Percentiles rank a stretch among this genome's conserved stretches.
phyloP scores from a whole-genome alignment of 306 rosid genomes.

The Pueraria montana region DNA sequence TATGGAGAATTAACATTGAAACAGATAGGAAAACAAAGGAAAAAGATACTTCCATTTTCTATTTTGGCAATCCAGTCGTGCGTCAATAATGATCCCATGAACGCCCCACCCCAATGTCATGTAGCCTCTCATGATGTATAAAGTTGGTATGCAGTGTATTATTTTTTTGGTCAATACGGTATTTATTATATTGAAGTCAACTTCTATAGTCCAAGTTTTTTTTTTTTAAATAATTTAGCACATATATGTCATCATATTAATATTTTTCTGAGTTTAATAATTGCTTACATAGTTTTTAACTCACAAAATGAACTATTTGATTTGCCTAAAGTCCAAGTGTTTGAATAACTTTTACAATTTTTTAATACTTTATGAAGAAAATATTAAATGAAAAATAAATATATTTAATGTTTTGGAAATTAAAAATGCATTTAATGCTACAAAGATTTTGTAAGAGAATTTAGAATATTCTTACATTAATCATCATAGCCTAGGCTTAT shows the following conservation, averaged over 20 bases:
- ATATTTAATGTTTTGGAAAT: too few species aligned
- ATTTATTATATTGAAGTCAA: constrained; percentile 3
- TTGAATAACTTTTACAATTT: too few species aligned
- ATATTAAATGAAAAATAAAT: too few species aligned
- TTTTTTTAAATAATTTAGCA: not conserved
- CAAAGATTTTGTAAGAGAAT: too few species aligned
- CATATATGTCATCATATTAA: not conserved
- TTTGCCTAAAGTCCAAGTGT: too few species aligned
- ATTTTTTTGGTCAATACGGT: not conserved
- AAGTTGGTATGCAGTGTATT: not conserved
- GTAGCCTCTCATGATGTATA: not conserved
- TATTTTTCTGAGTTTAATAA: not conserved
- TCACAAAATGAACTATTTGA: too few species aligned
- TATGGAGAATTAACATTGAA: constrained; percentile 50
- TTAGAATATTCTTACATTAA: too few species aligned
- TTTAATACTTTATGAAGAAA: too few species aligned
- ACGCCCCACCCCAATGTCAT: too few species aligned
- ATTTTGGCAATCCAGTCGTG: constrained; percentile 27
- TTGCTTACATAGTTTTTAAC: not conserved
- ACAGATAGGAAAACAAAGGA: constrained; percentile 43
- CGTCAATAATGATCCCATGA: too few species aligned
- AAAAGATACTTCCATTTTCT: constrained; percentile 25
- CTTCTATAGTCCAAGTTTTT: constrained; percentile 5
- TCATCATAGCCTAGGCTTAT: too few species aligned
- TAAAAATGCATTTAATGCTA: too few species aligned